Conservation (phyloP, 129 eudicot species). For the Flaveria brownii region DNA sequence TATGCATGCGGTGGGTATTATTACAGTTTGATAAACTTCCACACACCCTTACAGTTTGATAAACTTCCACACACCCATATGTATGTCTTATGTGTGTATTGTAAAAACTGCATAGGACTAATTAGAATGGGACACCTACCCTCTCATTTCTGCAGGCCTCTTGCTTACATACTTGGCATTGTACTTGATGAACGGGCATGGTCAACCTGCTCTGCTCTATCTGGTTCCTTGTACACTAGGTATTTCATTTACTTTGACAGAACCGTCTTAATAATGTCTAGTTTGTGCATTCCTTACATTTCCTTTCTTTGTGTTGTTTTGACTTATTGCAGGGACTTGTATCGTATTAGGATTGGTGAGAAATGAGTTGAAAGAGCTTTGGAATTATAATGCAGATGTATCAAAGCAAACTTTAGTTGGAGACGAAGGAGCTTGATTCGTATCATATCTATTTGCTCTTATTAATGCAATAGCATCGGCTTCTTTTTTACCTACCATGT, state of each 20-base stretch:
- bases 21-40: slow-evolving; percentile 20
- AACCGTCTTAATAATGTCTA: neutral
- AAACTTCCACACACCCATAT: slow-evolving; percentile 8
- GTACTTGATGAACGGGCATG: slow-evolving; percentile 90
- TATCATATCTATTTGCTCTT: neutral
- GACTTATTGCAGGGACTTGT: slow-evolving; percentile 53
- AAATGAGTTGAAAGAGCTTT: slow-evolving; percentile 74
- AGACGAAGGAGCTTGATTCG: slow-evolving; percentile 34
- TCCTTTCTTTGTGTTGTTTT: neutral
- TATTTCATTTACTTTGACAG: slow-evolving; percentile 23
- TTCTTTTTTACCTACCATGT: neutral
- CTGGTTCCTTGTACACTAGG: slow-evolving; percentile 95
- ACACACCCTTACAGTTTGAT: slow-evolving; percentile 21
- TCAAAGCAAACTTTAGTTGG: slow-evolving; percentile 25
- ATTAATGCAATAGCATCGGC: neutral
- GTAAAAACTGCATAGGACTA: neutral
- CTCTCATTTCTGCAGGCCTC: slow-evolving; percentile 49
- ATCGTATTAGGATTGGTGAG: slow-evolving; percentile 62
- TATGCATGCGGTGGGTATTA: slow-evolving; percentile 74
- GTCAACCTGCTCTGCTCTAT: slow-evolving; percentile 95
- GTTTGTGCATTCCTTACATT: neutral
- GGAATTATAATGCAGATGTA: slow-evolving; percentile 50
- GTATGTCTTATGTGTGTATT: neutral
- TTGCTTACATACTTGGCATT: slow-evolving; percentile 61
- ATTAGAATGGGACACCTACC: neutral